These are phyloP conservation scores for Dactylonectria macrodidyma DNA, from an alignment of 2,329 filamentous ascomycete species.

Conservation along the genomic window DNA sequence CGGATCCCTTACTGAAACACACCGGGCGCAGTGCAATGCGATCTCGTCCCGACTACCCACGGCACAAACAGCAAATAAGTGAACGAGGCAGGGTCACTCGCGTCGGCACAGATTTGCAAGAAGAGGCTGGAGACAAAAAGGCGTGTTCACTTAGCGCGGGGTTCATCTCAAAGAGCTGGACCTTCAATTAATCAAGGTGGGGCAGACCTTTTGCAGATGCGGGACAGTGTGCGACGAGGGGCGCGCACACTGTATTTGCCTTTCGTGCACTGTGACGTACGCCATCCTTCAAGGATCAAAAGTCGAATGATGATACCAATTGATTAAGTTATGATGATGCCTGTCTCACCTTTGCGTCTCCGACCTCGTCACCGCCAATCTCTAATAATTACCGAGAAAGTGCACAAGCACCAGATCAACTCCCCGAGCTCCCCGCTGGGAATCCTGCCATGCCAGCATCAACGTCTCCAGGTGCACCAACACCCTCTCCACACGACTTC, in stretches of 20 bases:
- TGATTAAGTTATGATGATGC: background rate
- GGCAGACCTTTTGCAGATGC: background rate
- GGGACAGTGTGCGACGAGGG: background rate
- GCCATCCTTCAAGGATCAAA: background rate
- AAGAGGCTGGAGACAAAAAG: background rate
- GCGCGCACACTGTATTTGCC: background rate
- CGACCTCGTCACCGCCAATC: background rate
- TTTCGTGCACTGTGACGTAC: background rate
- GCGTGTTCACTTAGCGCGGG: background rate
- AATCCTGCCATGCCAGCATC: background rate
- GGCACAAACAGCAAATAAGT: background rate
- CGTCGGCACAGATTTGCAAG: background rate
- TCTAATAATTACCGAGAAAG: background rate
- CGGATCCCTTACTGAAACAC: background rate
- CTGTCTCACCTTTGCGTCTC: background rate
- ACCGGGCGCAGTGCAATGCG: background rate
- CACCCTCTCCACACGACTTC: constrained; percentile 1
- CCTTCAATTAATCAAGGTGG: background rate
- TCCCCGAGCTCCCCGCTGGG: constrained; percentile 31
- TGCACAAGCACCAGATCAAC: constrained; percentile 7
- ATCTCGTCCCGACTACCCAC: background rate
- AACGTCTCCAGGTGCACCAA: constrained; percentile 1
- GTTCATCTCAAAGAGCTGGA: background rate
- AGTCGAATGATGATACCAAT: background rate
- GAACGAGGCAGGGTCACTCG: background rate